Base-by-base conservation (phyloP, 179 eudicot genomes). In the Beta corolliflora region DNA sequence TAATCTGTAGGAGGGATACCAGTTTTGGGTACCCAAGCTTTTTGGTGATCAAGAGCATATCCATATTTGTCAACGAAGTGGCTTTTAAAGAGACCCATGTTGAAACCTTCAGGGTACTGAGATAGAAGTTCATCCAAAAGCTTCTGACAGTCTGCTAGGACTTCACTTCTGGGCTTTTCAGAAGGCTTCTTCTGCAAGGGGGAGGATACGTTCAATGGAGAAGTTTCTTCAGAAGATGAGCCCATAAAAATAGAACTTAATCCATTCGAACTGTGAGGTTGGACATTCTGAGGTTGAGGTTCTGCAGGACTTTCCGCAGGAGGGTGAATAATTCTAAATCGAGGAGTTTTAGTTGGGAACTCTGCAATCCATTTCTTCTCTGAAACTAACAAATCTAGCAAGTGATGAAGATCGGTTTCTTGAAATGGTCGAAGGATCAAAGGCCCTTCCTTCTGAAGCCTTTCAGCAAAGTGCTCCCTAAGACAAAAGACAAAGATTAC, bases 311-410 rank as follows among this genome's bases (percentile, higher is more conserved):
- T 79, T 65, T 81, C 82, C 66, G 70, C 80, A 65, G 80, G 19
- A 54, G 87, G 81, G 46, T 50, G 85, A 80, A 76, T 31, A 14
- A 91, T 82, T 85, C 77, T 88, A 85, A 93, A 97, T 76, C 93
- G 91, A 85, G 80, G 90, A 46, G 65, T 60, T 65, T 78, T 73
- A 50, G 90, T 83, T 58, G 85, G 85, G 69, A 78, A 87, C 83
- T 94, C 99, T 76, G 82, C 80, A 16, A 97, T 87, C 99, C 95
- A 94, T 86, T 85, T 91, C 89, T 92, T 97, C 79, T 94, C 93
- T 3, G 89, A 83, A 71, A 97, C 83, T 68, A 97, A 79, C 76
- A 90, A 69, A 83, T 88, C 89, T 48, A 94, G 89, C 79, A 97
- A 83, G 77, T 89, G 89, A 84, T 84, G 88, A 81, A 92, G 87